phyloP scores from a whole-genome alignment of 2,329 filamentous ascomycete species.

The Fusarium solani-melongenae region DNA sequence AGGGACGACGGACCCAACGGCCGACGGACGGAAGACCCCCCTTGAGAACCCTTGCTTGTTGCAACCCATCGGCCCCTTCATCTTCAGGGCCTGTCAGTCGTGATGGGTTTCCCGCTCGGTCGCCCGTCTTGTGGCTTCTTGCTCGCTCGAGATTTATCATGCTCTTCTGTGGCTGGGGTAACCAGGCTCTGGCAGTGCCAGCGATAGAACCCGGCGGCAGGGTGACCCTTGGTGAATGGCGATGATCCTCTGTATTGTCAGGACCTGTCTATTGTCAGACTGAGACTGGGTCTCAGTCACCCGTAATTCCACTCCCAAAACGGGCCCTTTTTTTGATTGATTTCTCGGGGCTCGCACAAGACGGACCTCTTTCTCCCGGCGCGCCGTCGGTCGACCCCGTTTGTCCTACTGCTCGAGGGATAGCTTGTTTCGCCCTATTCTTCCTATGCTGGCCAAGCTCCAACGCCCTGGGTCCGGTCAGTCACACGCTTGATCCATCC shows the following conservation, averaged over 20 bases:
- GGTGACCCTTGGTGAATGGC: slow-evolving; percentile 16
- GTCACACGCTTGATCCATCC: slow-evolving; percentile 15
- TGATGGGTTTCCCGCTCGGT: slow-evolving; percentile 6
- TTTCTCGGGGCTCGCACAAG: background rate
- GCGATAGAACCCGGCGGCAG: background rate
- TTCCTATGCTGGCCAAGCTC: slow-evolving; percentile 13
- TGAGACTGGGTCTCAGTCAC: slow-evolving; percentile 23
- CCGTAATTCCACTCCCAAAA: slow-evolving; percentile 15
- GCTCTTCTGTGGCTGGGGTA: slow-evolving; percentile 3
- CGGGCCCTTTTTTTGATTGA: background rate
- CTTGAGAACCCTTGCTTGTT: slow-evolving; percentile 19
- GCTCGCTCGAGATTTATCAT: background rate
- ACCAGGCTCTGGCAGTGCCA: background rate
- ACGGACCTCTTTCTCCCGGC: background rate
- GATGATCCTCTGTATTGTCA: slow-evolving; percentile 17
- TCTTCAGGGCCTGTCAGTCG: slow-evolving; percentile 13
- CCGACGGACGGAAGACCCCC: slow-evolving; percentile 20
- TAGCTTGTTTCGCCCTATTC: slow-evolving; percentile 25
- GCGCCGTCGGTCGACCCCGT: background rate
- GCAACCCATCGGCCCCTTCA: slow-evolving; percentile 29
- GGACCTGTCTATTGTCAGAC: slow-evolving; percentile 5
- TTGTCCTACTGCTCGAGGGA: slow-evolving; percentile 5
- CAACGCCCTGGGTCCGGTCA: slow-evolving; percentile 8
- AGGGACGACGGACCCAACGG: slow-evolving; percentile 5
- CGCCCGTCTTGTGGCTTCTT: background rate